A percentile compares a stretch with the other conserved stretches of the same genome.
These are phyloP conservation scores for Sporothrix curviconia DNA, from an alignment of 2,329 filamentous ascomycete species.

Conservation along the genomic window DNA sequence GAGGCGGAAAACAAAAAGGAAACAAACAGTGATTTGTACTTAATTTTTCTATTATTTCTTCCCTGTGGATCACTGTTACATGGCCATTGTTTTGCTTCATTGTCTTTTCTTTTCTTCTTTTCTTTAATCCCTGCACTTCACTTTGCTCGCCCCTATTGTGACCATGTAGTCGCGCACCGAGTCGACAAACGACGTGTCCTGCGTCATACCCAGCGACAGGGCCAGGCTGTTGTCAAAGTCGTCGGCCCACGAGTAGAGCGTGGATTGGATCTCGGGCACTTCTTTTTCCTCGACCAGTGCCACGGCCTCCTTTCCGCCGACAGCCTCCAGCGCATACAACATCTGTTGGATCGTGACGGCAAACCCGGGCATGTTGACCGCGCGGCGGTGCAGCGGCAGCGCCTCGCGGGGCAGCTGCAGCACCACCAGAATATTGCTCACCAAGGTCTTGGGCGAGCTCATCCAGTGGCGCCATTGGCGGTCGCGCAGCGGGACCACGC, in stretches of 20 bases:
- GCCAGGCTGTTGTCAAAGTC: constrained; percentile 41
- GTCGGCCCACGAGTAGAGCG: constrained; percentile 45
- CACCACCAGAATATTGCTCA: constrained; percentile 40
- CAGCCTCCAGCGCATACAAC: constrained; percentile 41
- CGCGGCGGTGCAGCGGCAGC: constrained; percentile 32
- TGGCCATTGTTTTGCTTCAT: background rate
- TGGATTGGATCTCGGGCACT: constrained; percentile 39
- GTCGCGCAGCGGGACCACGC: constrained; percentile 39
- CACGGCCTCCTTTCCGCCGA: constrained; percentile 40
- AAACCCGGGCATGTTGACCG: constrained; percentile 42
- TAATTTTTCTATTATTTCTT: no score
- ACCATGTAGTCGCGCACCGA: constrained; percentile 38
- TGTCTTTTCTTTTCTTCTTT: background rate
- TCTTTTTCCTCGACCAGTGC: constrained; percentile 40
- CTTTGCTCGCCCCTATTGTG: constrained; percentile 6
- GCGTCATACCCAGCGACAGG: constrained; percentile 37
- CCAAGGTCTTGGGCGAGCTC: constrained; percentile 44
- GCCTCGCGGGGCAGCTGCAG: constrained; percentile 24
- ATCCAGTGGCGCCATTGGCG: constrained; percentile 43
- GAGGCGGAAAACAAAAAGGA: no score
- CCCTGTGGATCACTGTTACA: no score
- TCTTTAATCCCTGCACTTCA: background rate
- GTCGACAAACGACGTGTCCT: constrained; percentile 40
- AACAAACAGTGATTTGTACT: no score
- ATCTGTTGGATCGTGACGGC: constrained; percentile 43